These are phyloP conservation scores for Penicillium macrosclerotiorum DNA, from an alignment of 495 filamentous ascomycete genomes.

Conservation along the genomic window DNA sequence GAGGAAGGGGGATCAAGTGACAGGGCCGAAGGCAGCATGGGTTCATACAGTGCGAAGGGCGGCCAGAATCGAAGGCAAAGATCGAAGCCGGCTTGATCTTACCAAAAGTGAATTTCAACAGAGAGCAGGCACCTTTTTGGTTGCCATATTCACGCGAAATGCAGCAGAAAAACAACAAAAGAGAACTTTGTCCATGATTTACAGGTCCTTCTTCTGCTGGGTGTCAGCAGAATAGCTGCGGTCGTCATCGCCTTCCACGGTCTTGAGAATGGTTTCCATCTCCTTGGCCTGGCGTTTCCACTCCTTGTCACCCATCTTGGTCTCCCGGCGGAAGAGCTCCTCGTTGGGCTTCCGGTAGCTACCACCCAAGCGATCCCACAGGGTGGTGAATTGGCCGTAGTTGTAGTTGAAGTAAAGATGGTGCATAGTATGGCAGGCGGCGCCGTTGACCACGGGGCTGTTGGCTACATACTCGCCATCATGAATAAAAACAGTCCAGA, in stretches of 20 bases:
- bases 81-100: too few species aligned
- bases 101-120: too few species aligned
- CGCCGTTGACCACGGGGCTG: conserved; percentile 86
- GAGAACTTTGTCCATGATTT: neutral
- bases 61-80: too few species aligned
- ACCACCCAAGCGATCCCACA: conserved; percentile 89
- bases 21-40: too few species aligned
- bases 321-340: conserved; percentile 82
- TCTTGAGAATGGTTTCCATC: conserved; percentile 81
- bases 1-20: too few species aligned
- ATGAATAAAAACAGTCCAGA: conserved; percentile 98
- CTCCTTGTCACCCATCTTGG: conserved; percentile 79
- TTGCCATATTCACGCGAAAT: too few species aligned
- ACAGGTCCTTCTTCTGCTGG: conserved; percentile 39
- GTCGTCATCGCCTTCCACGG: conserved; percentile 88
- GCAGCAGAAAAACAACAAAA: neutral
- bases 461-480: conserved; percentile 95
- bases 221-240: conserved; percentile 57
- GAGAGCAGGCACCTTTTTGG: too few species aligned
- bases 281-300: conserved; percentile 80
- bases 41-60: too few species aligned
- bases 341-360: conserved; percentile 87
- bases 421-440: conserved; percentile 95
- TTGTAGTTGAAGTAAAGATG: conserved; percentile 99
- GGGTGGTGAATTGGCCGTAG: conserved; percentile 93